Evolutionary conservation across 805 yeast genomes (phyloP), one percentile per base, ranked within the genome.

Genomic region (Myxozyma neglecta): DNA sequence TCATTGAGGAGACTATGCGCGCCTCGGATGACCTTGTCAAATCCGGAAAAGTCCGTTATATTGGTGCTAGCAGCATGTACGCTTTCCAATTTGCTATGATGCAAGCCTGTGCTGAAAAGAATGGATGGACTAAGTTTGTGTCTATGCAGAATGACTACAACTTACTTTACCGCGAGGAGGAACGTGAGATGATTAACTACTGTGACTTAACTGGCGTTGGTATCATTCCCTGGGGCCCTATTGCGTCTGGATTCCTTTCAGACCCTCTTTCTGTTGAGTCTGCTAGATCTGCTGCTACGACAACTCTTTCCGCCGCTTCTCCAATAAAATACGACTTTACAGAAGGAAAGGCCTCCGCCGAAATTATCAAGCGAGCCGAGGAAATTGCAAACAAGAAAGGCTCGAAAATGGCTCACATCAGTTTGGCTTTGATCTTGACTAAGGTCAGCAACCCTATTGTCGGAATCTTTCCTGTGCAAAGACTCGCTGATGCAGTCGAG

Each of bases 41-140:
- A 42, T 59, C 67, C 36, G 86, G 86, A n/a, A 69, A 73, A 34
- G 76, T 77, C 3, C 75, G 86, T 53, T 85, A 85, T 70, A 77
- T 85, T 61, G 88, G 89, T n/a, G 87, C 88, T 1, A 84, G 87
- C 0, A 73, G 85, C 1, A 85, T 85, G 88, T 75, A 75, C 62
- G 80, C 85, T 0, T 71, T 73, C 18, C 83, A 84, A 65, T 84
- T 85, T 72, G 56, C 48, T 11, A 42, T 52, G 56, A 42, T 52
- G 56, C 56, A 52, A 8, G 36, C 34, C 1, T 34, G 78, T 60
- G 89, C 89, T 1, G 87, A 85, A 57, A 76, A 75, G 68, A 64
- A 80, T 65, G 80, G 79, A 35, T 85, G 85, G 85, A 75, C 77
- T 62, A 84, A 83, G 69, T 85, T 86, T 64, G 77, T 42, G 24